phyloP scores from a whole-genome alignment of 768 basidiomycete species.

The Mrakia frigida region DNA sequence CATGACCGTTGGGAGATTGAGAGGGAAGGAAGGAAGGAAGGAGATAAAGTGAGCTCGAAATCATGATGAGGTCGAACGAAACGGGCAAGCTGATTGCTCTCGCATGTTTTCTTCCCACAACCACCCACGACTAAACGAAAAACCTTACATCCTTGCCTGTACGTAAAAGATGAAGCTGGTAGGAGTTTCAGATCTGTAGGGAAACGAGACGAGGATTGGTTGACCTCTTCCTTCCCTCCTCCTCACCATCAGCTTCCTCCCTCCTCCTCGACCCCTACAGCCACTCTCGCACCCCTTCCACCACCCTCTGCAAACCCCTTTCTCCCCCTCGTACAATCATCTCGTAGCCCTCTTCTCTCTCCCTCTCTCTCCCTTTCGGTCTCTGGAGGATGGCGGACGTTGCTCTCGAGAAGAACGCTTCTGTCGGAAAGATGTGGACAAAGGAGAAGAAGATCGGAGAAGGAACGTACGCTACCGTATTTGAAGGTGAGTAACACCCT shows the following conservation, averaged over 20 bases:
- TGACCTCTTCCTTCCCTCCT: neutral
- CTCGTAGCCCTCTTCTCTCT: neutral
- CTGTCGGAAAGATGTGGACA: slow-evolving; percentile 16
- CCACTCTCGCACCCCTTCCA: neutral
- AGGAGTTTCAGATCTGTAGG: too few relatives aligned
- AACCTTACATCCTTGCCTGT: too few relatives aligned
- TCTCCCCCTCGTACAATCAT: too few relatives aligned
- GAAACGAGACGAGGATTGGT: neutral
- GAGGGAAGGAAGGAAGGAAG: neutral
- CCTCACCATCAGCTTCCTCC: neutral
- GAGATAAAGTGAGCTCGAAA: too few relatives aligned
- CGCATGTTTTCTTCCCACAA: too few relatives aligned
- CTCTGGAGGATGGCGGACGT: slow-evolving; percentile 22
- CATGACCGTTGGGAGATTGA: neutral
- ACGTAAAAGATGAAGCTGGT: too few relatives aligned
- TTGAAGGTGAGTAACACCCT: slow-evolving; percentile 36
- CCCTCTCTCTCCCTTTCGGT: neutral
- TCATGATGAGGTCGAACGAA: too few relatives aligned
- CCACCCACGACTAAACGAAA: too few relatives aligned
- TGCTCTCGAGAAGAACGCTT: slow-evolving; percentile 24
- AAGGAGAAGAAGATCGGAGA: slow-evolving; percentile 52
- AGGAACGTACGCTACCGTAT: slow-evolving; percentile 94
- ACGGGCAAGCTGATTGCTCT: too few relatives aligned
- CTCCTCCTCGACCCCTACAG: neutral
- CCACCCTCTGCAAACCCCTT: too few relatives aligned